Evolutionary conservation across 305 asterid species (phyloP), one percentile per base, ranked within the genome.

Genomic region (Coffea humblotiana): DNA sequence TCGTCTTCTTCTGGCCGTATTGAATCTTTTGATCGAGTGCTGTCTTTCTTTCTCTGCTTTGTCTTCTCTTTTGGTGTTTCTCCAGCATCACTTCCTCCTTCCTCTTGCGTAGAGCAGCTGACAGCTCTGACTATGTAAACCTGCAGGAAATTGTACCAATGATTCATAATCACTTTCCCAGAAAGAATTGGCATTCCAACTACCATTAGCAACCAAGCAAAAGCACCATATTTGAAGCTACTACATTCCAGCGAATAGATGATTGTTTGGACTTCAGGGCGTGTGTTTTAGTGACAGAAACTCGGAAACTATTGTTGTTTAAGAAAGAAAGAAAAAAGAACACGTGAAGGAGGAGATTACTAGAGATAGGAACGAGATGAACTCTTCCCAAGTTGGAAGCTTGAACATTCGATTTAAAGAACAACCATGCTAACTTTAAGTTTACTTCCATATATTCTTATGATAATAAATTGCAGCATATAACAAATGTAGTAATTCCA

Each of bases 91-190:
- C 71, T 49, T 29, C 58, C 86, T 12, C 5, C 75, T 23, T 56
- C 82, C 7, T 63, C 83, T 63, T 68, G 65, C 32, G 84, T 81
- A 76, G 71, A 60, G 80, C 85, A 75, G 37, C 82, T 75, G 21
- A 80, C 83, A 74, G 94, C 95, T 83, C 92, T 88, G 68, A 90
- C 90, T 72, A 89, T 88, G 83, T 94, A 85, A 49, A 94, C 94
- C 98, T 94, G 87, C 88, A 79, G 32, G 35, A 71, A 61, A 14
- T 35, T 29, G 29, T 7, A 0, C 25, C 60, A 16, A 1, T 74
- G 49, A 23, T 58, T 19, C 23, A 8, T 58, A 58, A 6, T 19
- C 60, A 21, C 7, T 58, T 0, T 6, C 27, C 25, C 8, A 58
- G 9, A 23, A 58, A 48, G 64, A 58, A 6, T 58, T 19, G 25